phyloP scores from a whole-genome alignment of 306 rosid species.

The Vigna unguiculata region DNA sequence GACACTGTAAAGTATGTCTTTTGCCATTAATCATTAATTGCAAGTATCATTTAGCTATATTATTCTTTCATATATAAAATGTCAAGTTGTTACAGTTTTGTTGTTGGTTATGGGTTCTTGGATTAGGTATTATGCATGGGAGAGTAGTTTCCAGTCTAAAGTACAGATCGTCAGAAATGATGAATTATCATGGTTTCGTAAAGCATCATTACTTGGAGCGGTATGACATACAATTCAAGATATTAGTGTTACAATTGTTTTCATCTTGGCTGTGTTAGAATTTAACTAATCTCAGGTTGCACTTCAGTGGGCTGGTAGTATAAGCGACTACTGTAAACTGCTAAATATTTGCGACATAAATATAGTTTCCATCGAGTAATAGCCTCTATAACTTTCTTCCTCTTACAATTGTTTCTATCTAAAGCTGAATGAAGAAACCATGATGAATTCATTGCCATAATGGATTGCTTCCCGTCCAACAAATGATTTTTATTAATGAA shows the following conservation, averaged over 20 bases:
- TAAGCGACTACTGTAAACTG: background rate
- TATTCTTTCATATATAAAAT: background rate
- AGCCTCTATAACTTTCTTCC: background rate
- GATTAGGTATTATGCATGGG: constrained; percentile 96
- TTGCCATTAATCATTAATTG: constrained; percentile 14
- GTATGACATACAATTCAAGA: constrained; percentile 56
- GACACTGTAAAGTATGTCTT: constrained; percentile 89
- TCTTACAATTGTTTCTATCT: background rate
- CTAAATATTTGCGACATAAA: constrained; percentile 8
- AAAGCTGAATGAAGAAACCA: background rate
- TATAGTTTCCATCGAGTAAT: background rate
- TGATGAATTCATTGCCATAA: constrained; percentile 2
- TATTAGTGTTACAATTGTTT: constrained; percentile 23
- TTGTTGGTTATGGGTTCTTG: constrained; percentile 52
- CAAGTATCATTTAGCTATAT: constrained; percentile 8
- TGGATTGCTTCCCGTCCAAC: constrained; percentile 10
- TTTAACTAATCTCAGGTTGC: constrained; percentile 18
- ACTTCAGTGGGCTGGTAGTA: constrained; percentile 14
- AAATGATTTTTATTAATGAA: constrained; percentile 15
- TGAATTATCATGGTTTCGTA: constrained; percentile 88
- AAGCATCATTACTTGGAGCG: constrained; percentile 86
- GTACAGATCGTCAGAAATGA: constrained; percentile 70
- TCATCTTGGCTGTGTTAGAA: constrained; percentile 19
- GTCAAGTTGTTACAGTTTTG: constrained; percentile 37
- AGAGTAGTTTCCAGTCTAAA: constrained; percentile 91